Base-by-base conservation (phyloP, 164 flowering plant species). In the Umbellularia californica region DNA sequence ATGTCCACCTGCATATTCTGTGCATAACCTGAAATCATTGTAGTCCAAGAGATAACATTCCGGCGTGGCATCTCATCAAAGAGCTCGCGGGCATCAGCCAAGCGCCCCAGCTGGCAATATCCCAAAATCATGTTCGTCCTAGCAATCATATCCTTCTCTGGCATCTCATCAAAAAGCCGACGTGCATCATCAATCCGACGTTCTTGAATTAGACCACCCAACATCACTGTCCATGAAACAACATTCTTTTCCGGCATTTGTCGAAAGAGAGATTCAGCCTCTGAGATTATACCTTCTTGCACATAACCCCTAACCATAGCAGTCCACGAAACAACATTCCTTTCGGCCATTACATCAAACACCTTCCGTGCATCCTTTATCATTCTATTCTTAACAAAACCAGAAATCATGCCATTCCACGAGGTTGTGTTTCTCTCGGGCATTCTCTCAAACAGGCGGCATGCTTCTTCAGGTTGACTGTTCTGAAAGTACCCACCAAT, bases 211-310 rank as follows among this genome's bases (percentile, higher is more conserved):
- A 91, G 74, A 2, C 95, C 94, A 73, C 90, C 90, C 68, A 89
- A 75, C 92, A 92, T 88, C 76, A 92, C 94, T 0, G 97, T 88
- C 90, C 90, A 90, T 2, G 97, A 92, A 22, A 92, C 85, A 14
- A 89, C 90, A 80, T 92, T 92, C 83, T 77, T 89, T 73, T 84
- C 91, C 2, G 97, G 92, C 94, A 92, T 92, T 74, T 77, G 77
- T 80, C 87, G 74, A 81, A 90, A 92, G 24, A 90, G 76, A 0
- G 77, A 58, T 74, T 90, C 93, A 0, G 96, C 96, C 81, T 86
- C 90, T 0, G 75, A 65, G 12, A 91, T 73, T 30, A 12, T 11
- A 15, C 93, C 95, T 52, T 81, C 85, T 70, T 87, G 84, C 15
- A 87, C 87, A 68, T 88, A 92, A 0, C 97, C 93, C 70, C 89